phyloP scores from a whole-genome alignment of 352 stramenopile species.

The Phytophthora pisi region DNA sequence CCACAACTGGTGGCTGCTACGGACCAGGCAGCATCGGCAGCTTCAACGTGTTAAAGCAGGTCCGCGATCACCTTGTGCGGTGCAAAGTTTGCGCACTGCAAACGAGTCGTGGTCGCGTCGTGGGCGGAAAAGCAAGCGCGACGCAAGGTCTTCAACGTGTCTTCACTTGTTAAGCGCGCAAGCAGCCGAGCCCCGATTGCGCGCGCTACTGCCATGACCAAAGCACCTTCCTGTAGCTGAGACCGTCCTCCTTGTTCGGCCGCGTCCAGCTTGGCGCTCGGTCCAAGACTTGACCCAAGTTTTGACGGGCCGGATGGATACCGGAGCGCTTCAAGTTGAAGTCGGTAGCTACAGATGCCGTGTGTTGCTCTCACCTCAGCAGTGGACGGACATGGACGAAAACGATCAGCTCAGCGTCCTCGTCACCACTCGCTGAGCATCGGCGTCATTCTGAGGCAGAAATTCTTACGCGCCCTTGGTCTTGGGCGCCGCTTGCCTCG shows the following conservation, averaged over 20 bases:
- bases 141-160: slow-evolving; percentile 17
- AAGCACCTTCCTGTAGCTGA: background rate
- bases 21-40: slow-evolving; percentile 14
- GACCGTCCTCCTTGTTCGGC: background rate
- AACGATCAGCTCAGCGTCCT: background rate
- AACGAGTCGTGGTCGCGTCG: slow-evolving; percentile 1
- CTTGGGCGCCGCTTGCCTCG: slow-evolving; percentile 7
- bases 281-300: too few relatives aligned
- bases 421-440: background rate
- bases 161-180: slow-evolving; percentile 8
- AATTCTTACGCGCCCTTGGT: slow-evolving; percentile 8
- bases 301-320: too few relatives aligned
- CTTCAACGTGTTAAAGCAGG: slow-evolving; percentile 16
- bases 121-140: background rate
- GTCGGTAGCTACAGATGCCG: background rate
- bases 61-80: too few relatives aligned
- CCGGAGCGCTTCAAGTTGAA: background rate
- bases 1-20: too few relatives aligned
- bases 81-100: background rate
- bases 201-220: background rate
- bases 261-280: background rate
- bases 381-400: slow-evolving; percentile 10
- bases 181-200: background rate
- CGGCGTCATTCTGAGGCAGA: background rate
- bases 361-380: background rate